These are phyloP conservation scores for apple (Malus domestica) DNA, from an alignment of 306 rosid species.

Conservation along the genomic window DNA sequence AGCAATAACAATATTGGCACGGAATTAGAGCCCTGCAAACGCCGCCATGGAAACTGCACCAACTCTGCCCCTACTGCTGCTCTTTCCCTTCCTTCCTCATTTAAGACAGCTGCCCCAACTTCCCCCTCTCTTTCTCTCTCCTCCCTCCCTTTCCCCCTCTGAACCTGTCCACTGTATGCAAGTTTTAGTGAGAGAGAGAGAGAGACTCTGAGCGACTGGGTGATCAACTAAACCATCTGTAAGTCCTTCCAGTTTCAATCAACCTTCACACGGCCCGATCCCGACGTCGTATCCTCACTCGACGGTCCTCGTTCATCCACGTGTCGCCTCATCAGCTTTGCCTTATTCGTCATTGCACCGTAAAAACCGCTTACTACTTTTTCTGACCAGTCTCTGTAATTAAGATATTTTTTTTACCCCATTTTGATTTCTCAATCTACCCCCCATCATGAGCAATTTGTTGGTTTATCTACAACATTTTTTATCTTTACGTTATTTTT, in stretches of 20 bases:
- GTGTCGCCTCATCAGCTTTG: slow-evolving; percentile 51
- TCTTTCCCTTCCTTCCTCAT: slow-evolving; percentile 4
- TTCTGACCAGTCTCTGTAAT: slow-evolving; percentile 40
- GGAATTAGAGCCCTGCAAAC: slow-evolving; percentile 87
- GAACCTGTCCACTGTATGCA: not conserved
- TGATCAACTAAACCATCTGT: slow-evolving; percentile 14
- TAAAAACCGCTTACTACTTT: slow-evolving; percentile 67
- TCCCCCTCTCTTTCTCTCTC: not conserved
- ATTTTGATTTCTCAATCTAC: not conserved
- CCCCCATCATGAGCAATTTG: not conserved
- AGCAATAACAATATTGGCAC: slow-evolving; percentile 59
- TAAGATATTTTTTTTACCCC: not conserved
- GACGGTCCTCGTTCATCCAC: slow-evolving; percentile 33
- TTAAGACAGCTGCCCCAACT: slow-evolving; percentile 8
- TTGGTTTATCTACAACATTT: too few species aligned
- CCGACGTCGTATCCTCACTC: slow-evolving; percentile 29
- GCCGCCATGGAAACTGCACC: slow-evolving; percentile 99
- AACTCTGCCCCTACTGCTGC: slow-evolving; percentile 20
- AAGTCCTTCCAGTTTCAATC: slow-evolving; percentile 48
- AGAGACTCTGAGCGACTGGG: not conserved
- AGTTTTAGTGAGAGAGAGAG: not conserved
- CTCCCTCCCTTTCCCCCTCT: slow-evolving; percentile 21
- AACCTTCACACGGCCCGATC: slow-evolving; percentile 26
- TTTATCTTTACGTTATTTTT: too few species aligned
- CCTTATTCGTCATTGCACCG: slow-evolving; percentile 75